Percentiles rank a stretch among this genome's conserved stretches.
phyloP scores from a whole-genome alignment of 257 asterid species.

The Galeopsis tetrahit region DNA sequence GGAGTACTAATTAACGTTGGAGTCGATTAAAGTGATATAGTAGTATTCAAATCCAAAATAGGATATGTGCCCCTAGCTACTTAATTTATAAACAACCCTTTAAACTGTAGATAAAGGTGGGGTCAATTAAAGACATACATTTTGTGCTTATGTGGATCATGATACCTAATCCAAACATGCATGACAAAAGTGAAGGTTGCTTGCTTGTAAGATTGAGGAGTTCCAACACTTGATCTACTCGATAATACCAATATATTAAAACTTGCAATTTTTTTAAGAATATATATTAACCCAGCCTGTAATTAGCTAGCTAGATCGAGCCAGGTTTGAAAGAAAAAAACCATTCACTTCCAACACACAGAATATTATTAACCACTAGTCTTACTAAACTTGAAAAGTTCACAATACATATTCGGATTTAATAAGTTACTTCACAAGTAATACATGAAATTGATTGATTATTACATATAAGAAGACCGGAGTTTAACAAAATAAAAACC shows the following conservation, averaged over 20 bases:
- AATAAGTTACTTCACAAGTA: too few species aligned
- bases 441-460: too few species aligned
- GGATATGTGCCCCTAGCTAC: slow-evolving; percentile 5
- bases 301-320: neutral
- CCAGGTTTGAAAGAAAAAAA: neutral
- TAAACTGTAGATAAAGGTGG: slow-evolving; percentile 36
- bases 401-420: neutral
- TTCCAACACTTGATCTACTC: slow-evolving; percentile 25
- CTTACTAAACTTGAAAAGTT: neutral
- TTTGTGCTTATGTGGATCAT: slow-evolving; percentile 35
- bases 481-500: too few species aligned
- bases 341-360: slow-evolving; percentile 25
- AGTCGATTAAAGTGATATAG: neutral
- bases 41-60: neutral
- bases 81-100: slow-evolving; percentile 30
- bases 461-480: too few species aligned
- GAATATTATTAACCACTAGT: neutral
- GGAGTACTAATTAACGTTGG: neutral
- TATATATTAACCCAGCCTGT: slow-evolving; percentile 17
- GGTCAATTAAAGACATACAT: slow-evolving; percentile 8
- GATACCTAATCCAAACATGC: slow-evolving; percentile 45
- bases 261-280: neutral
- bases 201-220: slow-evolving; percentile 24
- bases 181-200: slow-evolving; percentile 32
- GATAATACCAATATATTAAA: slow-evolving; percentile 8